Evolutionary conservation across 257 asterid genomes (phyloP).

Genomic region (Solanum chaucha): DNA sequence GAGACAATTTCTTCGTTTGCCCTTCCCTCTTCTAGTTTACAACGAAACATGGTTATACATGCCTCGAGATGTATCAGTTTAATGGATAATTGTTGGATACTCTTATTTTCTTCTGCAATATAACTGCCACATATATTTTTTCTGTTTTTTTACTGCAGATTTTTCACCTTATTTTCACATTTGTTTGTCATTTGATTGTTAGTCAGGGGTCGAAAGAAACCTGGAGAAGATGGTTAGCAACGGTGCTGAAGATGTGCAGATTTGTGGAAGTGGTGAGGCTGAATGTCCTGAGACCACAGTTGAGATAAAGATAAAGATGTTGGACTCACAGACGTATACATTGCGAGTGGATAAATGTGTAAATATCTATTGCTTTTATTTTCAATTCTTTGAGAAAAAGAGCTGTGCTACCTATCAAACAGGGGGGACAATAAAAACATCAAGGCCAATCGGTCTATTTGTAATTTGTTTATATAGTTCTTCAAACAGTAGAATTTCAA

Average conservation of each 20-base stretch:
- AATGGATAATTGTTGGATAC: not conserved
- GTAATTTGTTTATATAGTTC: not conserved
- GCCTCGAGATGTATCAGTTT: not conserved
- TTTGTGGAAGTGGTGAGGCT: conserved; percentile 29
- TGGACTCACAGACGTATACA: conserved; percentile 82
- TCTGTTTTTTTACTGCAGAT: not conserved
- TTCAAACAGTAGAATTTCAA: not conserved
- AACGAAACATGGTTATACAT: not conserved
- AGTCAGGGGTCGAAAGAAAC: not conserved
- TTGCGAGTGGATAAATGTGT: conserved; percentile 82
- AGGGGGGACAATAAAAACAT: not conserved
- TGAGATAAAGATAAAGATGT: conserved; percentile 87
- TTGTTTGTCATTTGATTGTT: not conserved
- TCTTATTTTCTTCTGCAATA: not conserved
- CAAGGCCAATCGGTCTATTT: not conserved
- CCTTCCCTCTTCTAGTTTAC: not conserved
- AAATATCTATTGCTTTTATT: conserved; percentile 5
- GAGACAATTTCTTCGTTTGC: not conserved
- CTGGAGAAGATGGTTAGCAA: conserved; percentile 47
- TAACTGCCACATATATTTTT: not conserved
- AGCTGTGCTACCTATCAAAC: not conserved
- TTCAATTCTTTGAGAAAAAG: not conserved
- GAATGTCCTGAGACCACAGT: conserved; percentile 72
- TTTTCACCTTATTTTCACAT: not conserved
- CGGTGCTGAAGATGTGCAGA: conserved; percentile 24